Percentiles rank a stretch among this genome's conserved stretches.
Conservation (phyloP, 805 yeast genomes). For the Kazachstania kunashirensis region DNA sequence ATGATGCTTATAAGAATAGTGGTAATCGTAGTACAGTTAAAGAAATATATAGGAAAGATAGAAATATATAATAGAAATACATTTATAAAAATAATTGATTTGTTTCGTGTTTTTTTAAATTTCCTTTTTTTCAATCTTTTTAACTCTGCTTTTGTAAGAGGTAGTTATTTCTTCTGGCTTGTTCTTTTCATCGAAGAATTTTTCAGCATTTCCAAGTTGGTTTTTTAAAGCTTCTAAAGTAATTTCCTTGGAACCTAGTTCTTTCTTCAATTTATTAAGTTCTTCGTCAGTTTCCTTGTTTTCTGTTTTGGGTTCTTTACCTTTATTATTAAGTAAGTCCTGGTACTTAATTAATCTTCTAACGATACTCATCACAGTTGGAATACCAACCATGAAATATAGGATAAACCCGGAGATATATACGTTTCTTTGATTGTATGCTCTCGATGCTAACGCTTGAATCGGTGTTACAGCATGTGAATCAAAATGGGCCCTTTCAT, state of each 20-base stretch:
- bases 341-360: constrained; percentile 43
- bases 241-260: constrained; percentile 33
- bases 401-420: constrained; percentile 56
- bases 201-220: constrained; percentile 45
- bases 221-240: constrained; percentile 40
- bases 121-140: constrained; percentile 1
- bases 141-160: neutral
- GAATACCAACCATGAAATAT: constrained; percentile 45
- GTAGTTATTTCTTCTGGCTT: constrained; percentile 2
- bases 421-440: constrained; percentile 53
- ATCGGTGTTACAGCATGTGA: constrained; percentile 28
- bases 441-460: constrained; percentile 49
- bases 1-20: neutral
- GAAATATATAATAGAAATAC: constrained; percentile 7
- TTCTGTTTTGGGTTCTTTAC: constrained; percentile 9
- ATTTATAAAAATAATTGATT: too few relatives aligned
- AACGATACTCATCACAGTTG: constrained; percentile 43
- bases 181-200: constrained; percentile 34
- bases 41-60: constrained; percentile 13
- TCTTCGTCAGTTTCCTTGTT: constrained; percentile 15
- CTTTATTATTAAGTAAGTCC: constrained; percentile 22
- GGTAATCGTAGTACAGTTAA: constrained; percentile 9
- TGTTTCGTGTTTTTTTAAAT: too few relatives aligned
- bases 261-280: constrained; percentile 29
- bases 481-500: neutral